phyloP scores from a whole-genome alignment of 164 flowering plant species.

The Taxillus chinensis region DNA sequence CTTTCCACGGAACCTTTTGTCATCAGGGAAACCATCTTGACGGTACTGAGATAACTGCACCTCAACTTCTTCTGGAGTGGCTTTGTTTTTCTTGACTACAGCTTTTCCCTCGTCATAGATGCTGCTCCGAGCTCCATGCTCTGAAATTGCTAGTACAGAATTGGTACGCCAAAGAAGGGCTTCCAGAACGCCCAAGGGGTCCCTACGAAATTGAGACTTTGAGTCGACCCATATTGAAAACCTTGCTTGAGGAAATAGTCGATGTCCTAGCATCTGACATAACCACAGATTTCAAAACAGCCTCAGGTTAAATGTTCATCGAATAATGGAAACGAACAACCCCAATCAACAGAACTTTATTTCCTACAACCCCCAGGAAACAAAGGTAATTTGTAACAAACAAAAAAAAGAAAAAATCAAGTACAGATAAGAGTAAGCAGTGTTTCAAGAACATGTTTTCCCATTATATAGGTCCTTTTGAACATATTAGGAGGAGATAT shows the following conservation, averaged over 20 bases:
- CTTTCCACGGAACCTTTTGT: slow-evolving; percentile 80
- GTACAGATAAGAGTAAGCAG: no score
- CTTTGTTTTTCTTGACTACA: slow-evolving; percentile 85
- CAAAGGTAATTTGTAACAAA: no score
- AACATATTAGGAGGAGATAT: background rate
- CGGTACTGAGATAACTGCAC: slow-evolving; percentile 72
- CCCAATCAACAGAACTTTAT: no score
- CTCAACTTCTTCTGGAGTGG: slow-evolving; percentile 90
- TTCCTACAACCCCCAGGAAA: no score
- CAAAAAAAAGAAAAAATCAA: no score
- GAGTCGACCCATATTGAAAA: slow-evolving; percentile 98
- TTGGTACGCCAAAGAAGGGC: slow-evolving; percentile 91
- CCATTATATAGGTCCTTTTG: background rate
- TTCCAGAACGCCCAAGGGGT: slow-evolving; percentile 88
- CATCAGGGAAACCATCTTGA: slow-evolving; percentile 75
- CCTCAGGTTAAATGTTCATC: background rate
- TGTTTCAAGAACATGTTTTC: no score
- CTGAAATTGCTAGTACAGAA: slow-evolving; percentile 80
- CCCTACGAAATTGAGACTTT: slow-evolving; percentile 90
- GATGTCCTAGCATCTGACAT: slow-evolving; percentile 79
- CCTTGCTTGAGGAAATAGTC: slow-evolving; percentile 74
- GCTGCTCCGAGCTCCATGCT: slow-evolving; percentile 95
- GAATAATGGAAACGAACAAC: background rate
- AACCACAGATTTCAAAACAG: slow-evolving; percentile 6
- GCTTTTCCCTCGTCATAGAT: slow-evolving; percentile 94